Conservation (phyloP, 2,329 filamentous ascomycete species). For the Thermoascus crustaceus region DNA sequence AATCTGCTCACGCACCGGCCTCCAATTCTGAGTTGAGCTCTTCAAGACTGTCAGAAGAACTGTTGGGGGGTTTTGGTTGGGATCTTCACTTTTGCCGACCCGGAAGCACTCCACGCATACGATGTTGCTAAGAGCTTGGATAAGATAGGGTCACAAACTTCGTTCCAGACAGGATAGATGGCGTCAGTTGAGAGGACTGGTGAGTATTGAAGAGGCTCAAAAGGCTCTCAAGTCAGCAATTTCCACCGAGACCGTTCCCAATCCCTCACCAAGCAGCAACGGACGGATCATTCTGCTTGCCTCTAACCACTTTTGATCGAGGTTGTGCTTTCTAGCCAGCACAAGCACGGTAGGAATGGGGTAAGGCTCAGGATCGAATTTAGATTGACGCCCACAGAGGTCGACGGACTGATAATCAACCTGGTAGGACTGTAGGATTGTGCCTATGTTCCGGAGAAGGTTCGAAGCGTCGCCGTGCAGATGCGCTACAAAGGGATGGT, state of each 20-base stretch:
- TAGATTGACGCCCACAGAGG: slow-evolving; percentile 1
- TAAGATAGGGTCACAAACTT: slow-evolving; percentile 1
- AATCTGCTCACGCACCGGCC: not conserved
- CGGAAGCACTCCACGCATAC: slow-evolving; percentile 1
- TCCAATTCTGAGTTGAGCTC: not conserved
- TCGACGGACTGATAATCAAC: not conserved
- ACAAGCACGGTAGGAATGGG: not conserved
- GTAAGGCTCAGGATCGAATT: not conserved
- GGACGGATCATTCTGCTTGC: not conserved
- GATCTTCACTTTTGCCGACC: not conserved
- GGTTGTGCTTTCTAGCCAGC: not conserved
- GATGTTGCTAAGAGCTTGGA: not conserved
- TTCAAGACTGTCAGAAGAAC: not conserved
- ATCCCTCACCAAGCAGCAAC: not conserved
- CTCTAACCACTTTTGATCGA: not conserved
- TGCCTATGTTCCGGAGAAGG: not conserved
- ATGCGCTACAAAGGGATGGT: not conserved
- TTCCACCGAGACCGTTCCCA: not conserved
- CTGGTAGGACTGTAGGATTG: not conserved
- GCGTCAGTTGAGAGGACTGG: not conserved
- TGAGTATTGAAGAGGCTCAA: not conserved
- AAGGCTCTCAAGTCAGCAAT: slow-evolving; percentile 1
- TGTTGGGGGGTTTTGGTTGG: slow-evolving; percentile 1
- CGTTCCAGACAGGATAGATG: not conserved
- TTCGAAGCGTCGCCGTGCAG: not conserved